These are phyloP conservation scores for Fusarium odoratissimum DNA, from an alignment of 2,329 filamentous ascomycete species.

Conservation along the genomic window DNA sequence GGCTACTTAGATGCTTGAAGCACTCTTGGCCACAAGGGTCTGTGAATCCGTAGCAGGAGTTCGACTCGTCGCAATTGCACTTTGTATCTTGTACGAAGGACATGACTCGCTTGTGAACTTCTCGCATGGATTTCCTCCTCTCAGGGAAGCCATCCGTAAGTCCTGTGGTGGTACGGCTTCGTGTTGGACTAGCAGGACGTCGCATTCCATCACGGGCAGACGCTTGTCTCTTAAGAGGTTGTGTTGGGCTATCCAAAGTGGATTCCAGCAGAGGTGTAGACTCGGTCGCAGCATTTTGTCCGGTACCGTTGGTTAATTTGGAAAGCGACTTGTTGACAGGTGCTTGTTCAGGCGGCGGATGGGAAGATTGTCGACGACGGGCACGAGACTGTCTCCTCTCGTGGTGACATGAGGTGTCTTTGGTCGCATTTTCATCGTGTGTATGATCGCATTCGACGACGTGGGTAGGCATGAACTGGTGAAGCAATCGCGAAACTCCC, in stretches of 20 bases:
- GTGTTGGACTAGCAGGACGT: constrained; percentile 42
- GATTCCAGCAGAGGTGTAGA: constrained; percentile 61
- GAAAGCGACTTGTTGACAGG: constrained; percentile 32
- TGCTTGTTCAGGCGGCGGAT: constrained; percentile 41
- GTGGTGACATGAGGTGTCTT: constrained; percentile 44
- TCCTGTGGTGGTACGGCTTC: constrained; percentile 43
- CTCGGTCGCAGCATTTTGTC: constrained; percentile 51
- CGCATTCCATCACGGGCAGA: constrained; percentile 49
- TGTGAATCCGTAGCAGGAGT: constrained; percentile 72
- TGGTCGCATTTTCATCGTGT: constrained; percentile 66
- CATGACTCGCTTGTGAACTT: constrained; percentile 67
- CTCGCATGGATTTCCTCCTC: constrained; percentile 64
- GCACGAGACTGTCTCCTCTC: constrained; percentile 47
- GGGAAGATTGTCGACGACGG: constrained; percentile 47
- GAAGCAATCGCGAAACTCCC: constrained; percentile 75
- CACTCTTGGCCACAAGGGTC: constrained; percentile 75
- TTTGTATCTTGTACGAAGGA: constrained; percentile 76
- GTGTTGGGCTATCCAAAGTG: constrained; percentile 43
- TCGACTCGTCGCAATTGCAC: constrained; percentile 69
- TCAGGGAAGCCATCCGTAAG: constrained; percentile 48
- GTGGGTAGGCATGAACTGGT: constrained; percentile 80
- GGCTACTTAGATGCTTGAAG: constrained; percentile 66
- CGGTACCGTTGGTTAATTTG: constrained; percentile 36
- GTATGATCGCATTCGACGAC: constrained; percentile 84
- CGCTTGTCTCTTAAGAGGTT: constrained; percentile 44